A percentile compares a stretch with the other conserved stretches of the same genome.
These are phyloP conservation scores for Eucalyptus albens DNA, from an alignment of 345 rosid species.

Conservation along the genomic window DNA sequence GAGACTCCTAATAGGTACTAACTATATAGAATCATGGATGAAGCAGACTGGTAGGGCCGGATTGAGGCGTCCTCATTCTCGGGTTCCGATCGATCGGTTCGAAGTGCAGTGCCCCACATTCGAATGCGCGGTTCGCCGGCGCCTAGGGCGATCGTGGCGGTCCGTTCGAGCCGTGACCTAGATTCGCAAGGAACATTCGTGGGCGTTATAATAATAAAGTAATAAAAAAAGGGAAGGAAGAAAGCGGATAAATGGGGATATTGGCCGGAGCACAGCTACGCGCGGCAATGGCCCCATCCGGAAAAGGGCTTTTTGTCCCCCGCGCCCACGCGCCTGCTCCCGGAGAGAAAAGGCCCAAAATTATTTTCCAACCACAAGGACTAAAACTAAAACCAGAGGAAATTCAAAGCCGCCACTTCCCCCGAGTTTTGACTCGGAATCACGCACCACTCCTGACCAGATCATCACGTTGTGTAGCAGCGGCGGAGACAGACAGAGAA, in stretches of 20 bases:
- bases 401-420: not conserved
- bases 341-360: not conserved
- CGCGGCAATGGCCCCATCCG: no score
- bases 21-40: no score
- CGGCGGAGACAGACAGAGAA: not conserved
- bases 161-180: not conserved
- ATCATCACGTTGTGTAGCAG: not conserved
- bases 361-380: not conserved
- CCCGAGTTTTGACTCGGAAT: not conserved
- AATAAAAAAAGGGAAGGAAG: not conserved
- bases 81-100: not conserved
- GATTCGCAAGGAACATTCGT: not conserved
- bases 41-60: not conserved
- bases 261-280: no score
- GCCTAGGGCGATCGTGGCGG: not conserved
- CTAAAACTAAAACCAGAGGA: not conserved
- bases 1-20: not conserved
- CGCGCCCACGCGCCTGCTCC: not conserved
- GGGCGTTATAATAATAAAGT: not conserved
- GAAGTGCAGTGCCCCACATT: not conserved
- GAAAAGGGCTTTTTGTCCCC: not conserved
- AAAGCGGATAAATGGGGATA: not conserved
- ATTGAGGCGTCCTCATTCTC: accelerated
- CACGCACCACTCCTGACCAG: not conserved
- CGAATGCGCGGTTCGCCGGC: not conserved